Evolutionary conservation across 2,329 filamentous ascomycete species (phyloP).

Genomic region (Alternaria gansuensis): DNA sequence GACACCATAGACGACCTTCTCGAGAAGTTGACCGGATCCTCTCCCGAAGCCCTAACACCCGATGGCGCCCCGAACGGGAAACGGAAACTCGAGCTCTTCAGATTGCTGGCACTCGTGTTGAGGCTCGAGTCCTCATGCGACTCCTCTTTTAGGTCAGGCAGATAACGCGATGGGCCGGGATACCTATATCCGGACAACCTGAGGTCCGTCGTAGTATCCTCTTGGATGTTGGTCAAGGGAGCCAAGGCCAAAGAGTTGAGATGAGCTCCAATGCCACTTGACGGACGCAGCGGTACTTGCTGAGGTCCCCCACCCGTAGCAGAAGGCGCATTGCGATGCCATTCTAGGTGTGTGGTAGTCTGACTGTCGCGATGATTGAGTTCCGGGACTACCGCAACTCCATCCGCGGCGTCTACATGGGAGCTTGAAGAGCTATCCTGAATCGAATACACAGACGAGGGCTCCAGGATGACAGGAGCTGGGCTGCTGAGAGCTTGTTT

Average conservation of each 20-base stretch:
- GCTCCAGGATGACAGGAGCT: slow-evolving; percentile 22
- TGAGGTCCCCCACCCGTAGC: background rate
- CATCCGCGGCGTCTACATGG: slow-evolving; percentile 25
- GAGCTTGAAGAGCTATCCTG: slow-evolving; percentile 30
- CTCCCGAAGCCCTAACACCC: slow-evolving; percentile 32
- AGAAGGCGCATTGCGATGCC: slow-evolving; percentile 22
- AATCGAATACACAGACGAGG: slow-evolving; percentile 40
- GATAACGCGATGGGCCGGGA: slow-evolving; percentile 41
- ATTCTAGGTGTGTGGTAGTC: slow-evolving; percentile 49
- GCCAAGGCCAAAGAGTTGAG: slow-evolving; percentile 4
- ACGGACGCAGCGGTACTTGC: slow-evolving; percentile 11
- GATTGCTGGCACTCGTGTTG: slow-evolving; percentile 49
- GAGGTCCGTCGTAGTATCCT: slow-evolving; percentile 48
- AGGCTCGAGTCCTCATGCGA: slow-evolving; percentile 59
- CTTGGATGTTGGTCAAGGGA: slow-evolving; percentile 27
- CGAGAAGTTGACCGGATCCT: slow-evolving; percentile 33
- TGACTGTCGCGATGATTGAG: slow-evolving; percentile 42
- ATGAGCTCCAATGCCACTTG: slow-evolving; percentile 21
- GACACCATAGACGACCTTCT: slow-evolving; percentile 36
- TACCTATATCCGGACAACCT: slow-evolving; percentile 47
- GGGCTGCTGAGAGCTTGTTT: slow-evolving; percentile 28
- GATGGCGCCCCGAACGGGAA: slow-evolving; percentile 33
- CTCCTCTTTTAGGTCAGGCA: slow-evolving; percentile 60
- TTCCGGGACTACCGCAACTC: slow-evolving; percentile 21
- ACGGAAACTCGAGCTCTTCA: slow-evolving; percentile 42